These are phyloP conservation scores for Arabidopsis hybrid DNA, from an alignment of 441 rosid genomes.

Conservation along the genomic window DNA sequence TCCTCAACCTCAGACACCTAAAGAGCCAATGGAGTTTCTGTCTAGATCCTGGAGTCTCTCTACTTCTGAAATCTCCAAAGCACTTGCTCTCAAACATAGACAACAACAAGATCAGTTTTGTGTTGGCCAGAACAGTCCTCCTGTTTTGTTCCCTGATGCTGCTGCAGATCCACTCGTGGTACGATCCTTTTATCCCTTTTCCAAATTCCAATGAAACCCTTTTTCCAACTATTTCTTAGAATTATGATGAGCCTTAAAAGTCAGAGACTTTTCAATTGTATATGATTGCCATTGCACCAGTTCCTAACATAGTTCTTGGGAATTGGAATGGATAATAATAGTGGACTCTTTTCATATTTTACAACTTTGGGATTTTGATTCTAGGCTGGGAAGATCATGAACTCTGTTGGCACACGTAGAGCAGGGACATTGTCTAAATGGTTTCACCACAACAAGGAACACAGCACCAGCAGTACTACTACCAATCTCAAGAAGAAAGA, in stretches of 20 bases:
- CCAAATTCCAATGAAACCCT: neutral
- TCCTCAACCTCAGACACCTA: constrained; percentile 82
- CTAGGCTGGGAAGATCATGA: constrained; percentile 63
- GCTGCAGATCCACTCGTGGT: constrained; percentile 50
- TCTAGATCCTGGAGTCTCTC: constrained; percentile 96
- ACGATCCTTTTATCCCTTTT: neutral
- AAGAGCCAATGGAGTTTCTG: constrained; percentile 91
- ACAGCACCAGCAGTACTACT: constrained; percentile 39
- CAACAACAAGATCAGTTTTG: constrained; percentile 47
- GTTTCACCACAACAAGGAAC: constrained; percentile 78
- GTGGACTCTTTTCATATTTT: neutral
- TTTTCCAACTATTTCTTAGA: neutral
- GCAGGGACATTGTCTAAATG: constrained; percentile 79
- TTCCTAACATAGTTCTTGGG: constrained; percentile 32
- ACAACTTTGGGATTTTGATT: constrained; percentile 2
- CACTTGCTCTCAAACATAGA: constrained; percentile 78
- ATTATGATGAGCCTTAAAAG: constrained; percentile 6
- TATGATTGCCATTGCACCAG: neutral
- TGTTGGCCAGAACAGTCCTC: constrained; percentile 39
- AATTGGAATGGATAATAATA: neutral
- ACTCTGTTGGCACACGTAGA: constrained; percentile 55
- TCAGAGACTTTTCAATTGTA: constrained; percentile 15
- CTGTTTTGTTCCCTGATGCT: constrained; percentile 47
- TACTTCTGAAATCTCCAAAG: constrained; percentile 92
- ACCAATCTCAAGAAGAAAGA: constrained; percentile 75